phyloP scores from a whole-genome alignment of 495 filamentous ascomycete genomes.

The Corynascus novoguineensis region DNA sequence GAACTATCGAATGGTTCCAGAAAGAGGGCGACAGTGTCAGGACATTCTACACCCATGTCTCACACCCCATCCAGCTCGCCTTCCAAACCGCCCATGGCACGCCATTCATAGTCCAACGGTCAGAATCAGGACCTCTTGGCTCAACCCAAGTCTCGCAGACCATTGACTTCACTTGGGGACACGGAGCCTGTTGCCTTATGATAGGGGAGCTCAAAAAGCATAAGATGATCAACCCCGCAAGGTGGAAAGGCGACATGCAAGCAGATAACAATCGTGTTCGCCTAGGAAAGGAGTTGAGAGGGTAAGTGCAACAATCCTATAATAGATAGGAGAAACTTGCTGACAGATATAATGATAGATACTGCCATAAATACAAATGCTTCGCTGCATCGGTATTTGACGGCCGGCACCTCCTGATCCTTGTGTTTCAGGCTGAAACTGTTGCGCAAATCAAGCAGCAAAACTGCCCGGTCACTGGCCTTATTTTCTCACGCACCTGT shows the following conservation, averaged over 20 bases:
- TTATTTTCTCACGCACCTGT: neutral
- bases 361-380: conserved; percentile 8
- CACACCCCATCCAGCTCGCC: conserved; percentile 5
- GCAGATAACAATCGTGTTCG: neutral
- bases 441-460: neutral
- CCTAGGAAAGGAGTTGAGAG: conserved; percentile 4
- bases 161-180: conserved; percentile 11
- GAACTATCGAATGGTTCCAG: conserved; percentile 1
- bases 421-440: neutral
- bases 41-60: conserved; percentile 4
- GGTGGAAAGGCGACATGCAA: neutral
- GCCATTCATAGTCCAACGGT: conserved; percentile 2
- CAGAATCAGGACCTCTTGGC: conserved; percentile 10
- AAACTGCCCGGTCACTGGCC: conserved; percentile 1
- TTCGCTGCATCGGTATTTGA: conserved; percentile 6
- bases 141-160: neutral
- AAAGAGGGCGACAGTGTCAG: conserved; percentile 8
- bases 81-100: neutral
- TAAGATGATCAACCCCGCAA: neutral
- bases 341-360: neutral
- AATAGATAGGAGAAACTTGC: neutral
- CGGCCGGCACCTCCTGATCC: conserved; percentile 5
- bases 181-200: neutral
- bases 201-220: conserved; percentile 8
- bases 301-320: neutral